These are phyloP conservation scores for Lagenaria siceraria DNA, from an alignment of 306 rosid species.

Conservation along the genomic window DNA sequence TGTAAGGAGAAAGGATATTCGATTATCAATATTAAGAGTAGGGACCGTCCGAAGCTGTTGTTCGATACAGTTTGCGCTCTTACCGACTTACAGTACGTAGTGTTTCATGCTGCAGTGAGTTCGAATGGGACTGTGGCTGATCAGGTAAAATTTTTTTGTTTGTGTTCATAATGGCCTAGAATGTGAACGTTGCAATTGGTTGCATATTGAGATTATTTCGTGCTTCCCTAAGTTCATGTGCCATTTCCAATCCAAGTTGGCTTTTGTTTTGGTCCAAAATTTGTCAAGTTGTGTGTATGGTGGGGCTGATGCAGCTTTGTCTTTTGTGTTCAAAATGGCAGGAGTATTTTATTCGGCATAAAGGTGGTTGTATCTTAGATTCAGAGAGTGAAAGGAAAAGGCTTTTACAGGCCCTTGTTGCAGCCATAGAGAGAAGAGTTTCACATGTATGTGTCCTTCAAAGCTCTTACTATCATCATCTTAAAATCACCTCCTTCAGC, in stretches of 20 bases:
- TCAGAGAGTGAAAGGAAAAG: conserved; percentile 40
- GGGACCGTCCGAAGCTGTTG: conserved; percentile 66
- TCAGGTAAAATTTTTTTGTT: conserved; percentile 31
- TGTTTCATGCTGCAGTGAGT: conserved; percentile 75
- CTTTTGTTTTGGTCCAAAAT: neutral
- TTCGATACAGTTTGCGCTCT: conserved; percentile 79
- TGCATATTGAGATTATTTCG: neutral
- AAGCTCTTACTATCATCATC: neutral
- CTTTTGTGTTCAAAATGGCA: conserved; percentile 7
- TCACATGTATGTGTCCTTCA: conserved; percentile 39
- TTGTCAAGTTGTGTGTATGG: neutral
- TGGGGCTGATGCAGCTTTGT: neutral
- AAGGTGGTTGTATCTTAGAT: conserved; percentile 23
- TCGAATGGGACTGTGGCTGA: conserved; percentile 53
- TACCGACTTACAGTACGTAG: conserved; percentile 58
- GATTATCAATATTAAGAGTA: conserved; percentile 45
- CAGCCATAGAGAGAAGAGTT: conserved; percentile 77
- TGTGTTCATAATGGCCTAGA: neutral
- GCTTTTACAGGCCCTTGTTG: conserved; percentile 44
- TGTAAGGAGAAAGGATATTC: conserved; percentile 64
- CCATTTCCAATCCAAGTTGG: neutral
- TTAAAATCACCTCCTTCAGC: neutral
- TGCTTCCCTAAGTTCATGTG: neutral
- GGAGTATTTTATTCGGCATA: conserved; percentile 70
- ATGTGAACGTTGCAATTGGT: neutral